Base-by-base conservation (phyloP, 768 basidiomycete genomes). In the Hericium alpestre region DNA sequence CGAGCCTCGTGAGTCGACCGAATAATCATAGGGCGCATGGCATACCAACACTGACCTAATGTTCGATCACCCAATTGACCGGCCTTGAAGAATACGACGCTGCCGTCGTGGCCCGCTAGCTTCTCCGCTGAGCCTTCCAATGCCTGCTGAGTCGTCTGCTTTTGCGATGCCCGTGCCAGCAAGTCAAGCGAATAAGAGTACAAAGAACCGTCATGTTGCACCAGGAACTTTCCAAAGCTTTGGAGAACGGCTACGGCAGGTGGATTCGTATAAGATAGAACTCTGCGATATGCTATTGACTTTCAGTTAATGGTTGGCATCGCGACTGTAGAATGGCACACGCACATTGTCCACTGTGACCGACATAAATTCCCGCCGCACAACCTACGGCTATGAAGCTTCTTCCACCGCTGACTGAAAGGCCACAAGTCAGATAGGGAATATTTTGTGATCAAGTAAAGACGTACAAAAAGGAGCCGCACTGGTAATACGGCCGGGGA, bases 111-210 rank as follows among this genome's bases (percentile, higher is more conserved):
- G 1, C 76, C 77, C 4, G 79, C 77, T 16, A 90, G 72, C 40
- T 76, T 78, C 67, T 91, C 88, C 62, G 75, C 68, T 2, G 86
- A 81, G 1, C 79, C 76, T 5, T 79, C 76, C 18, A 90, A 65
- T 1, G 70, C 71, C 55, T 75, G 71, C 9, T 69, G 61, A 13
- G 79, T 72, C 0, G 76, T 67, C 57, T 79, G 70, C 1, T 78
- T 81, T 27, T 76, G 70, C 8, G 77, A 79, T 11, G 85, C 76
- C 22, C 81, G 79, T 0, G 79, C 81, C 46, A 91, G 69, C n/a
- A 83, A 66, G 57, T 89, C 86, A 9, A 91, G 74, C 0, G 87
- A 84, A 65, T 87, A 92, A 0, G 86, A 77, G 20, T 79, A 60
- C 3, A 93, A 69, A 1, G 75, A 73, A 10, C 69, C 70, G 53